Base-by-base conservation (phyloP, 345 rosid species). In the Arabidopsis arenosa region DNA sequence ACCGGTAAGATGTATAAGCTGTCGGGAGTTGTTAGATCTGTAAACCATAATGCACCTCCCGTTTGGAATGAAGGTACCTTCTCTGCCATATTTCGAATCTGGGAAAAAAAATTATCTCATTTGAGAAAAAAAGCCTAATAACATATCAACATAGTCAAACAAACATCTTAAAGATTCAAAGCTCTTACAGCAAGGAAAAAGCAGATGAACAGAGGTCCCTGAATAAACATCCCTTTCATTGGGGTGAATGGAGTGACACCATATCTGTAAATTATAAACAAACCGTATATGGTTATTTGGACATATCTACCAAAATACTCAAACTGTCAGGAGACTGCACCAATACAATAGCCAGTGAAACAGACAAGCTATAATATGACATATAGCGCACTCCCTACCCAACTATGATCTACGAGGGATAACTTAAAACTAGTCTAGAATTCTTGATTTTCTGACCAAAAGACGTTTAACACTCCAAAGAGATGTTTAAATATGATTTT, bases 21-120 rank as follows among this genome's bases (percentile, higher is more conserved):
- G 84, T 95, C 97, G 0, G 92, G 90, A 37, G 83, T 81, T 6
- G 89, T 75, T 76, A 94, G 90, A 83, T 94, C 93, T 15, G 79
- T 73, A 60, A 95, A 92, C 99, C 93, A 92, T 69, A 63, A 83
- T 5, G 92, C 90, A 62, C 99, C 99, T 15, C 99, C 96, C 12
- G 10, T 80, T 78, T 92, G 85, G 75, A 94, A 92, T 5, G 99
- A 92, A 9, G 91, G 89, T 60, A 92, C 87, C 72, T 95, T 95
- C 79, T 92, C 97, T 17, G 85, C 93, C 99, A 92, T 95, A 66
- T 86, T 90, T 36, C 84, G 23, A 61, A 94, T 82, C 98, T 90
- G 84, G 36, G 36, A 3, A 44, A 73, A 44, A 73, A 21, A 56
- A 47, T 26, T 17, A 28, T 47, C 17, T 1, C 28, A 35, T 4